Base-by-base conservation (phyloP, 108 stramenopile species). In the Cyclotella choctawhatcheeana region DNA sequence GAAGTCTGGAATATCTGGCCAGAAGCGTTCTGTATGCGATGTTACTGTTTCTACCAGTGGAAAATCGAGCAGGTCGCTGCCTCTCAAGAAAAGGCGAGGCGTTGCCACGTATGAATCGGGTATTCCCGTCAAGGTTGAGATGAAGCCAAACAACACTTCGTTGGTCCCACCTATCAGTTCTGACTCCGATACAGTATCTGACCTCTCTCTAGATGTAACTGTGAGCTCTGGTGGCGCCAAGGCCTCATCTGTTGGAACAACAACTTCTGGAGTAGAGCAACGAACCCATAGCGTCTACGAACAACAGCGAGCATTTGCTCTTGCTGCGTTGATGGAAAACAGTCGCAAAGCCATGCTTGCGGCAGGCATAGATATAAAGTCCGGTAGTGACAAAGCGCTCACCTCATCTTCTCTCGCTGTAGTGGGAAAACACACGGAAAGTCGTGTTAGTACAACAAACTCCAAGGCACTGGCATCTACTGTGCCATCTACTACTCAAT, bases 11-110 rank as follows among this genome's bases (percentile, higher is more conserved):
- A 69, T 65, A 37, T 70, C 12, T 12, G 12, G 59, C 34, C 55
- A 58, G 17, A 12, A 31, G 35, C 40, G 17, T 13, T 77, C 76
- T 13, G 58, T 69, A 3, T n/a, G n/a, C n/a, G 64, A 54, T 3
- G 69, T 77, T 27, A 77, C 77, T 16, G 77, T 79, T 14, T 79
- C 77, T 5, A 79, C 69, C 2, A 50, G 56, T 22, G 65, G 64
- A 18, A 30, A 21, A 21, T 64, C 70, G 18, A 47, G n/a, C 4
- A 68, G 55, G 53, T 69, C 69, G 18, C 22, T 79, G 43, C 77
- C 77, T 12, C 59, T 79, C 50, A 79, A 79, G 77, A 79, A 79
- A 44, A 31, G 77, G 53, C 70, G 55, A 26, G 56, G 64, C 4
- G 30, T 60, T 8, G 31, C 44, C 31, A 43, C 52, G 0, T 40